Base-by-base conservation (phyloP, 345 rosid species). In the Carallia brachiata region DNA sequence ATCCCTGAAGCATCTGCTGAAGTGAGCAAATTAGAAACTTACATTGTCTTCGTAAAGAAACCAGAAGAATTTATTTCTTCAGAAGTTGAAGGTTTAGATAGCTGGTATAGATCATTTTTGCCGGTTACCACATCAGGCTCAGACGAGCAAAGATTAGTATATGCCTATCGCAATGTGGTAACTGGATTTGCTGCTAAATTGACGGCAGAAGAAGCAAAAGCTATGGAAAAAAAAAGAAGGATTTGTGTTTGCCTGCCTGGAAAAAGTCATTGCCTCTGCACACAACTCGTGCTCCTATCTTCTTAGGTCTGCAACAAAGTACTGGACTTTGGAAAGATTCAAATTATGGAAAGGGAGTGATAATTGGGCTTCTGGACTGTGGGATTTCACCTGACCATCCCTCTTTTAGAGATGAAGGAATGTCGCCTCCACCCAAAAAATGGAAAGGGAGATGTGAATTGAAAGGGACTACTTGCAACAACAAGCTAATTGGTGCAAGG, bases 181-280 rank as follows among this genome's bases (percentile, higher is more conserved):
- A 63, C 73, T 0, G 85, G 83, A 13, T 82, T 79, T 17, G 81
- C 85, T 0, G 85, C 74, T 23, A 78, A 52, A 63, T 61, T 78
- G 60, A 78, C 71, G 0, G 66, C 70, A 5, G 18, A 16, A 0
- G 83, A 82, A 62, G 81, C 65, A 1, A 66, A 68, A 52, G 75
- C 66, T 10, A 68, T 74, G 75, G 48, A 50, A n/a, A 28, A 2
- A 32, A 36, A 74, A 57, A 12, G 73, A 77, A 6, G 83, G 77
- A 4, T 76, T 79, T 19, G 39, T 77, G 1, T 73, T 61, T 6
- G 77, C 73, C 4, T 44, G 61, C 1, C 78, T 72, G 1, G 65
- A 81, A 27, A 23, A 84, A 31, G 36, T 67, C 70, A 6, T 10
- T 44, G 15, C 48, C 48, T 10, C 31, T 76, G 4, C 67, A 52